Evolutionary conservation across 164 flowering plant species (phyloP).

Genomic region (Magnolia officinalis): DNA sequence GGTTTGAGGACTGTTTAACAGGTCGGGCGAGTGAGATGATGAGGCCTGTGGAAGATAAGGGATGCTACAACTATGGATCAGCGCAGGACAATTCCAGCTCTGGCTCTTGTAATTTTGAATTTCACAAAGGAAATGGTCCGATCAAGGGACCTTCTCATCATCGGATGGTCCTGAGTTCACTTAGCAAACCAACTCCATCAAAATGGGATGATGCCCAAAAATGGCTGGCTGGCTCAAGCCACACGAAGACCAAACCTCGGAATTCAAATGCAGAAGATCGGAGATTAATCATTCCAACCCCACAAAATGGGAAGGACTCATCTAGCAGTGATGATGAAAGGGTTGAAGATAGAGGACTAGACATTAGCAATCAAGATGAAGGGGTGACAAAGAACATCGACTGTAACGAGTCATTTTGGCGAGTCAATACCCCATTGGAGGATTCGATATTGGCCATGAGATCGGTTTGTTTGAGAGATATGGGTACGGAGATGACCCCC

Average conservation of each 20-base stretch:
- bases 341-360: conserved; percentile 3
- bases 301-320: conserved; percentile 49
- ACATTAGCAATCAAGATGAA: conserved; percentile 24
- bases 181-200: conserved; percentile 71
- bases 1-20: neutral
- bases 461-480: conserved; percentile 83
- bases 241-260: conserved; percentile 53
- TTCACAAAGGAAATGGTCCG: conserved; percentile 51
- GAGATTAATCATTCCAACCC: conserved; percentile 66
- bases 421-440: conserved; percentile 38
- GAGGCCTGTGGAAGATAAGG: conserved; percentile 68
- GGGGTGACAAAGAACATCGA: conserved; percentile 70
- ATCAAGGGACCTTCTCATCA: conserved; percentile 37
- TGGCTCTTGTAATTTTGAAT: conserved; percentile 52
- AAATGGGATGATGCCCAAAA: conserved; percentile 99
- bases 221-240: conserved; percentile 71
- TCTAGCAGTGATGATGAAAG: conserved; percentile 30
- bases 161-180: conserved; percentile 47
- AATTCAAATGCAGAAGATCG: conserved; percentile 87
- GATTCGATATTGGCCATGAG: conserved; percentile 39
- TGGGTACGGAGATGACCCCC: conserved; percentile 99
- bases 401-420: conserved; percentile 62
- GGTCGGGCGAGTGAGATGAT: conserved; percentile 18
- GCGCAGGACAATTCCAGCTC: conserved; percentile 34
- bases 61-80: conserved; percentile 41